These are phyloP conservation scores for Arctostaphylos glauca DNA, from an alignment of 148 eudicot species.

Conservation along the genomic window DNA sequence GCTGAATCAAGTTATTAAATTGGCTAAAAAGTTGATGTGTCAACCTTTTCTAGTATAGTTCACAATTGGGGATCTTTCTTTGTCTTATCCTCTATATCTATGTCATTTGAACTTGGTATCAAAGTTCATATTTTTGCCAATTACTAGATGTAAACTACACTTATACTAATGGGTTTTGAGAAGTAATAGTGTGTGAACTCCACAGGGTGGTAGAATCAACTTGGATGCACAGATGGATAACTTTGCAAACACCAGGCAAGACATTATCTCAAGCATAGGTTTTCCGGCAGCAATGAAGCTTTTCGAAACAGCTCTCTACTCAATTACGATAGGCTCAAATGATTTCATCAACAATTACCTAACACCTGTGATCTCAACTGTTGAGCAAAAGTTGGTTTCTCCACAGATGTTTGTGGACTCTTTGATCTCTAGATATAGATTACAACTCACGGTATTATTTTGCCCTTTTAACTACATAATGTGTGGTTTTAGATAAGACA, in stretches of 20 bases:
- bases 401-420: conserved; percentile 52
- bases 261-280: conserved; percentile 56
- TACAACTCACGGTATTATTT: conserved; percentile 81
- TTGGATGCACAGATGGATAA: conserved; percentile 84
- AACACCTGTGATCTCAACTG: conserved; percentile 50
- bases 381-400: conserved; percentile 44
- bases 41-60: no score
- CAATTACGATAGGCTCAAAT: conserved; percentile 83
- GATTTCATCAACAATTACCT: conserved; percentile 92
- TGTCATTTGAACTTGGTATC: not conserved
- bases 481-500: not conserved
- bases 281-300: conserved; percentile 43
- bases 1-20: no score
- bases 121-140: not conserved
- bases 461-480: not conserved
- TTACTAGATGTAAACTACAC: not conserved
- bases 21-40: no score
- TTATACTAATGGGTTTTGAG: not conserved
- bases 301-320: conserved; percentile 50
- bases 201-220: conserved; percentile 68
- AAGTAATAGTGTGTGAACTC: not conserved
- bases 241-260: conserved; percentile 78
- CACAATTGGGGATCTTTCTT: no score
- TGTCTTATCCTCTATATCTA: not conserved
- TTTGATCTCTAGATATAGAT: conserved; percentile 51